phyloP scores from a whole-genome alignment of 2,329 filamentous ascomycete species.

The Lomentospora prolificans region DNA sequence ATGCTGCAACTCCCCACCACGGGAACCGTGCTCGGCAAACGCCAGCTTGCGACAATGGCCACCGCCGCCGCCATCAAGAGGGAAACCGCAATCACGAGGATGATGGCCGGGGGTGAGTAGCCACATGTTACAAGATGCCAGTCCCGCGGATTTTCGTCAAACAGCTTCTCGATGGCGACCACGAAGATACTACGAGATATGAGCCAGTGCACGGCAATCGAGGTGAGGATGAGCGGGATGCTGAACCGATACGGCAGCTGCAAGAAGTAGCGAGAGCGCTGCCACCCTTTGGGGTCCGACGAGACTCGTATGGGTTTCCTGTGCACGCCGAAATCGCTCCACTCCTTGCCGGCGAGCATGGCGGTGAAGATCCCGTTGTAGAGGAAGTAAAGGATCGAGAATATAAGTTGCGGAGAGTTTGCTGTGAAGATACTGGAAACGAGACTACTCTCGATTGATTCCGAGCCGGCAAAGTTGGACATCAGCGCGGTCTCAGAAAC shows the following conservation, averaged over 20 bases:
- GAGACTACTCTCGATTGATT: not conserved
- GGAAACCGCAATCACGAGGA: not conserved
- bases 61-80: not conserved
- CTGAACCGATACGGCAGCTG: conserved; percentile 33
- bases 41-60: not conserved
- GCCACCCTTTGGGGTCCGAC: conserved; percentile 16
- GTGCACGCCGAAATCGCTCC: conserved; percentile 23
- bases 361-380: conserved; percentile 34
- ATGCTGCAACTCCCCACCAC: not conserved
- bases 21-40: not conserved
- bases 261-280: conserved; percentile 33
- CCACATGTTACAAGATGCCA: not conserved
- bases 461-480: not conserved
- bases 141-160: not conserved
- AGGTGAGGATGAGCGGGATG: conserved; percentile 25
- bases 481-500: not conserved
- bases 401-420: conserved; percentile 29
- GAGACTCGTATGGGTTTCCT: conserved; percentile 31
- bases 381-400: conserved; percentile 34
- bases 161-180: conserved; percentile 20
- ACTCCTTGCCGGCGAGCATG: conserved; percentile 37
- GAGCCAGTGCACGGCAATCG: conserved; percentile 35
- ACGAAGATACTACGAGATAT: conserved; percentile 37
- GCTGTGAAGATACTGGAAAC: not conserved
- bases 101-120: not conserved